Conservation (phyloP, 2,329 filamentous ascomycete genomes). For the Aphanoascus verrucosus region DNA sequence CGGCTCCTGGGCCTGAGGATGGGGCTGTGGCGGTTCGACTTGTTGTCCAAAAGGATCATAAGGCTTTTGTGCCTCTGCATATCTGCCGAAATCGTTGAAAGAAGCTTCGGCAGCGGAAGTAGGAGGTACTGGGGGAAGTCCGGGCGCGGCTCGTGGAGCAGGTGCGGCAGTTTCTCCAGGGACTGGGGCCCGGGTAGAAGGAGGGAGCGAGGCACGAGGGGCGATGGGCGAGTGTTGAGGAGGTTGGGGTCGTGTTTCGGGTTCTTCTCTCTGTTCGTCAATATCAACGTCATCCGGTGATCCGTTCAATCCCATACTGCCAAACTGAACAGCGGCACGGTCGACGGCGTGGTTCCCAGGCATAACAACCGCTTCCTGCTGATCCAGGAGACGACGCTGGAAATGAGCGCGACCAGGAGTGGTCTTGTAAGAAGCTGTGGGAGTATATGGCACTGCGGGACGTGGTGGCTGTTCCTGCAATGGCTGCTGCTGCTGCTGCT, state of each 20-base stretch:
- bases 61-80: slow-evolving; percentile 59
- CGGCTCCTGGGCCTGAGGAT: slow-evolving; percentile 48
- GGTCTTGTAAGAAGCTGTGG: slow-evolving; percentile 64
- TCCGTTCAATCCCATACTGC: slow-evolving; percentile 81
- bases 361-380: slow-evolving; percentile 97
- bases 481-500: slow-evolving; percentile 80
- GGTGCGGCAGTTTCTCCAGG: slow-evolving; percentile 35
- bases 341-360: slow-evolving; percentile 93
- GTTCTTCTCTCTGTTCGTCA: slow-evolving; percentile 87
- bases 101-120: slow-evolving; percentile 40
- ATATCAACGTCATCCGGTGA: slow-evolving; percentile 63
- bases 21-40: slow-evolving; percentile 41
- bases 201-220: slow-evolving; percentile 77
- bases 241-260: slow-evolving; percentile 86
- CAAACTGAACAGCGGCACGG: slow-evolving; percentile 86
- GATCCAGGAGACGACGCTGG: slow-evolving; percentile 78
- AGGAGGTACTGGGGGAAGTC: slow-evolving; percentile 50
- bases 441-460: slow-evolving; percentile 46
- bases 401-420: slow-evolving; percentile 59
- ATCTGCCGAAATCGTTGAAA: slow-evolving; percentile 44
- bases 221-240: slow-evolving; percentile 85
- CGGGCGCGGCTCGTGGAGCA: slow-evolving; percentile 51
- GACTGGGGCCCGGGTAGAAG: slow-evolving; percentile 37
- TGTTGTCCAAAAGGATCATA: slow-evolving; percentile 78
- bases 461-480: slow-evolving; percentile 60